Evolutionary conservation across 2,329 filamentous ascomycete genomes (phyloP), one percentile per base, ranked within the genome.

Genomic region (Albifimbria verrucaria): DNA sequence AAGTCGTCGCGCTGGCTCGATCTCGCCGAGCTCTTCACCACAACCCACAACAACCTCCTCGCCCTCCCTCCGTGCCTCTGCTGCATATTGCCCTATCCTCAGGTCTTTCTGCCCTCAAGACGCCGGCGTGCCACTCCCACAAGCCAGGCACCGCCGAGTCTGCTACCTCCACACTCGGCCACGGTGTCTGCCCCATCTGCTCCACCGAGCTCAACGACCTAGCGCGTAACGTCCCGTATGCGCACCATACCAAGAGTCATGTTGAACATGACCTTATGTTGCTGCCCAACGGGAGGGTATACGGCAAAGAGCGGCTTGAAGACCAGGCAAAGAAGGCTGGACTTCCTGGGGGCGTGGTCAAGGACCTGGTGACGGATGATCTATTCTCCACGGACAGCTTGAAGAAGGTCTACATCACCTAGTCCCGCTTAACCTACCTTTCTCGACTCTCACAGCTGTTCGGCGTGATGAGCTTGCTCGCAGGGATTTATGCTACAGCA

Each of bases 181-280:
- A 89, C 7, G 87, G 85, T 48, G 85, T 97, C 42, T 99, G 94
- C 63, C 94, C 94, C 3, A 97, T 99, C 65, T 99, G 94, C 76
- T 94, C 89, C 47, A 94, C 89, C 1, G 94, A 99, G 72, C 82
- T 99, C 52, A 97, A 97, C 69, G 89, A 92, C 64, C 81, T 99
- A 28, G 93, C 94, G 2, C 80, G 87, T 49, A 87, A 88, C 62
- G 89, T 99, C 44, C 94, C 94, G 1, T 97, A 97, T 64, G 94
- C 94, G 3, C 89, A 96, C 65, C 94, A 99, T 69, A 92, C 89
- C 25, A 95, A 95, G 77, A 96, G 91, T 67, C 89, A 91, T 56
- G 90, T 97, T 25, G 93, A 96, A 66, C 85, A 85, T 45, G 92
- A 97, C 66, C 82, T 94, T 1, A 81, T 96, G 20, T 81, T 97